These are phyloP conservation scores for Cryptococcus sp. DNA, from an alignment of 1,284 basidiomycete species.

Conservation along the genomic window DNA sequence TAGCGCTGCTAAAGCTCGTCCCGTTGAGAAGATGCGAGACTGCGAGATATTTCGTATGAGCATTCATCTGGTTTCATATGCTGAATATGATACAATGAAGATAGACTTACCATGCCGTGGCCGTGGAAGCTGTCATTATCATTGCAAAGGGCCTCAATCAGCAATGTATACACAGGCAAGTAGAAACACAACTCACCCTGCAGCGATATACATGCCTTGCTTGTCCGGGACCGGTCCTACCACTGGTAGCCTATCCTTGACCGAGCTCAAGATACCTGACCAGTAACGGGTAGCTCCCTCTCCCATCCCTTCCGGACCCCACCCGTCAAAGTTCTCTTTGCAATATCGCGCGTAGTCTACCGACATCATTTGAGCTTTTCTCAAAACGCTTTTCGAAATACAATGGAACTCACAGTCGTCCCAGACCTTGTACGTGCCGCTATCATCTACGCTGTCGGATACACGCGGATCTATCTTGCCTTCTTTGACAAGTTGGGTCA, in stretches of 20 bases:
- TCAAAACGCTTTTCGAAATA: background rate
- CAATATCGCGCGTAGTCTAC: conserved; percentile 22
- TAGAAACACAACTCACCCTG: conserved; percentile 6
- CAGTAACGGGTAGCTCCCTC: conserved; percentile 31
- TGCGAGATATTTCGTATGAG: background rate
- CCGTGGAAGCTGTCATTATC: background rate
- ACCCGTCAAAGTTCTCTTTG: conserved; percentile 20
- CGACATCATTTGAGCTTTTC: background rate
- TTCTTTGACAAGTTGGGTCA: conserved; percentile 7
- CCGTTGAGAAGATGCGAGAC: conserved; percentile 31
- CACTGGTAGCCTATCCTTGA: conserved; percentile 30
- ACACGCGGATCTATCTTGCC: conserved; percentile 9
- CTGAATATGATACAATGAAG: too few species aligned
- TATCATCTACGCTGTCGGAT: background rate
- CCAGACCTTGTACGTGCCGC: background rate
- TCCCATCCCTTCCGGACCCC: conserved; percentile 26
- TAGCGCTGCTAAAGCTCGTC: conserved; percentile 20
- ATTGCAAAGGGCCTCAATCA: background rate
- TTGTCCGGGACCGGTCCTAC: conserved; percentile 32
- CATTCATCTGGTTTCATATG: too few species aligned
- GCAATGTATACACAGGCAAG: background rate
- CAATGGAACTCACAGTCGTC: background rate
- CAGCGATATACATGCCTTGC: conserved; percentile 22
- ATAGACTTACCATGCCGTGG: background rate
- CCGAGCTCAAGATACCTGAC: conserved; percentile 27